Base-by-base conservation (phyloP, 371 early-diverging fungal genomes). In the Lichtheimia ramosa region DNA sequence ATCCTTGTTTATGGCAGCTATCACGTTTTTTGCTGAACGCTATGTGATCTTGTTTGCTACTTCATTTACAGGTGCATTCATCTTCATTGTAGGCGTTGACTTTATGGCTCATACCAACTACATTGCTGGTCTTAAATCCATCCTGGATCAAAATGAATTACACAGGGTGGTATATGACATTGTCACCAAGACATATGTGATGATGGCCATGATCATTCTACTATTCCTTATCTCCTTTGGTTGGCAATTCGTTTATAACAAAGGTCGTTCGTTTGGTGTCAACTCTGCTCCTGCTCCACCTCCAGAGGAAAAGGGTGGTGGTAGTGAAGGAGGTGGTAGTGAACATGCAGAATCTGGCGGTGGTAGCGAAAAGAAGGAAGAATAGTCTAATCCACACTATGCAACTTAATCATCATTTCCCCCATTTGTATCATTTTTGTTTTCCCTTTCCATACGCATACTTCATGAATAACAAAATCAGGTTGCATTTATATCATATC, bases 181-280 rank as follows among this genome's bases (percentile, higher is more conserved):
- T 3, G 52, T 40, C 5, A 41, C 56, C 15, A 56, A 54, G 14
- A 66, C 62, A 6, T 64, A 66, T 48, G 62, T 54, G 0, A 51
- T 71, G 59, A 53, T 71, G 56, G 58, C 71, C 2, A 48, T 63
- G 23, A 66, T 66, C 0, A 58, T 71, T 4, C 51, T 71, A 3
- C 42, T 71, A 16, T 60, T 64, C 25, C 41, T 70, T n/a, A 53
- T 70, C 18, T 63, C 71, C 2, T 51, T 61, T 53, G 67, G 56
- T 13, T 71, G 64, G 71, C 71, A 68, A 16, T 60, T 55, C 42
- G 49, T 60, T n/a, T 59, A 55, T 49, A 66, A 65, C 42, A 67
- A 59, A 6, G 59, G 49, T 23, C 72, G 71, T n/a, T 21, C 49
- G 2, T 68, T 61, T 46, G 63, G 63, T 25, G 58, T 68, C n/a